Conservation (phyloP, 2,329 filamentous ascomycete species). For the Pleomassaria siparia region DNA sequence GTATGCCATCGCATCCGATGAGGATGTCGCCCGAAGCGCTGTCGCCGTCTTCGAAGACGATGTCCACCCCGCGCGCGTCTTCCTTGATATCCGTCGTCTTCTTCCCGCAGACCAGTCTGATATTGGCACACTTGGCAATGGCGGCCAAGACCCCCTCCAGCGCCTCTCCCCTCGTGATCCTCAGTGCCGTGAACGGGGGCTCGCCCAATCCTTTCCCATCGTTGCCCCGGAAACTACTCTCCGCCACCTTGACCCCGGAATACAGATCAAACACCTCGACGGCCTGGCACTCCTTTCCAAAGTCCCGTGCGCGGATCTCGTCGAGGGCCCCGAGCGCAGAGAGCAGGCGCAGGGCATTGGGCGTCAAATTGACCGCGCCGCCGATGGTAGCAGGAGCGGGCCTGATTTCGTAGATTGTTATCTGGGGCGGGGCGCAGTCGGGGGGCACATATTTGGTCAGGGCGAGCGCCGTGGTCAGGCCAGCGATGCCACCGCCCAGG, state of each 20-base stretch:
- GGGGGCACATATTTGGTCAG: constrained; percentile 47
- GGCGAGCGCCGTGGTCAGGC: constrained; percentile 43
- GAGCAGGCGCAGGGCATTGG: constrained; percentile 62
- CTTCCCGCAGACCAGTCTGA: constrained; percentile 47
- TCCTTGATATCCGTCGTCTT: constrained; percentile 46
- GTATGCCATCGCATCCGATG: constrained; percentile 59
- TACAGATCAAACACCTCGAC: constrained; percentile 51
- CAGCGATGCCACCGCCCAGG: constrained; percentile 37
- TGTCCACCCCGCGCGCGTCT: constrained; percentile 41
- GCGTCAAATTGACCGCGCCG: constrained; percentile 63
- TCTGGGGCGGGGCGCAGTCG: constrained; percentile 34
- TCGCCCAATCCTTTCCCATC: constrained; percentile 48
- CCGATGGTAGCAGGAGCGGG: constrained; percentile 52
- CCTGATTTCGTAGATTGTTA: constrained; percentile 54
- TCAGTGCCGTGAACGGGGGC: constrained; percentile 48
- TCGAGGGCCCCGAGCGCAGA: constrained; percentile 49
- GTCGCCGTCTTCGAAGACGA: constrained; percentile 52
- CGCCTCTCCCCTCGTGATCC: constrained; percentile 48
- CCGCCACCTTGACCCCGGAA: constrained; percentile 44
- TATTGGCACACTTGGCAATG: constrained; percentile 44
- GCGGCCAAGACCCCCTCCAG: constrained; percentile 47
- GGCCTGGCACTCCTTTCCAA: constrained; percentile 46
- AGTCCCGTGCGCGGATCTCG: constrained; percentile 45
- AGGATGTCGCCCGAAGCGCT: constrained; percentile 52
- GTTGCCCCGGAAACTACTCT: constrained; percentile 46